These are phyloP conservation scores for Artomyces pyxidatus DNA, from an alignment of 768 basidiomycete species.

Conservation along the genomic window DNA sequence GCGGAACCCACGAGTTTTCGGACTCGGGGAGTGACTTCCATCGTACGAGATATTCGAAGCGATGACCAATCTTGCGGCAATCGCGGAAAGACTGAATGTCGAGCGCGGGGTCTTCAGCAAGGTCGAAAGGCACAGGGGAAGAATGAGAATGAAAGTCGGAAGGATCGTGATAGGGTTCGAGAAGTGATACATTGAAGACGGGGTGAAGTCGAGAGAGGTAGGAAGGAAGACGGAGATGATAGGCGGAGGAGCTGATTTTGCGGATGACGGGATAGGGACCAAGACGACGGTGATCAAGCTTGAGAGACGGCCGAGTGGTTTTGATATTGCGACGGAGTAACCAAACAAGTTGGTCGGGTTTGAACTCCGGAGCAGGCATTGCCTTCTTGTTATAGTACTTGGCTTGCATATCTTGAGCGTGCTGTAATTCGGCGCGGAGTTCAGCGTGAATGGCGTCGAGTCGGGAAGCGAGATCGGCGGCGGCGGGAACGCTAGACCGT, in stretches of 20 bases:
- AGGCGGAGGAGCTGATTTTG: conserved; percentile 18
- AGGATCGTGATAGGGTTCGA: conserved; percentile 21
- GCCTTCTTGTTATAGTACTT: conserved; percentile 4
- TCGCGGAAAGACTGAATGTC: conserved; percentile 24
- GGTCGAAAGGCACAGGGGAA: conserved; percentile 3
- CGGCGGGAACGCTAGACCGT: conserved; percentile 19
- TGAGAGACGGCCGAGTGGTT: background rate
- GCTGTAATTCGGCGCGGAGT: conserved; percentile 8
- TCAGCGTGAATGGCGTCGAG: conserved; percentile 14
- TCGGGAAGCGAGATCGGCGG: conserved; percentile 1
- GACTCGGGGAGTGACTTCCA: conserved; percentile 21
- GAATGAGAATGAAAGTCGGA: conserved; percentile 26
- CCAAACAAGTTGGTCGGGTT: conserved; percentile 15
- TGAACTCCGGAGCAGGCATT: conserved; percentile 8
- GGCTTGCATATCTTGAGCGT: conserved; percentile 8
- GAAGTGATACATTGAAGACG: conserved; percentile 32
- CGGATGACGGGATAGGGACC: conserved; percentile 4
- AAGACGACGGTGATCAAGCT: conserved; percentile 1
- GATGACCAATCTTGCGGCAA: conserved; percentile 25
- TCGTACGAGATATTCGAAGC: conserved; percentile 29
- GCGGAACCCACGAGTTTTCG: conserved; percentile 29
- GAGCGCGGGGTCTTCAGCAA: conserved; percentile 16
- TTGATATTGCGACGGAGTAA: conserved; percentile 11
- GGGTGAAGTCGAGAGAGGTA: conserved; percentile 28
- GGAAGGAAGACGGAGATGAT: conserved; percentile 25